Evolutionary conservation across 1,284 basidiomycete species (phyloP), one percentile per base, ranked within the genome.

Genomic region (Sporisorium scitamineum): DNA sequence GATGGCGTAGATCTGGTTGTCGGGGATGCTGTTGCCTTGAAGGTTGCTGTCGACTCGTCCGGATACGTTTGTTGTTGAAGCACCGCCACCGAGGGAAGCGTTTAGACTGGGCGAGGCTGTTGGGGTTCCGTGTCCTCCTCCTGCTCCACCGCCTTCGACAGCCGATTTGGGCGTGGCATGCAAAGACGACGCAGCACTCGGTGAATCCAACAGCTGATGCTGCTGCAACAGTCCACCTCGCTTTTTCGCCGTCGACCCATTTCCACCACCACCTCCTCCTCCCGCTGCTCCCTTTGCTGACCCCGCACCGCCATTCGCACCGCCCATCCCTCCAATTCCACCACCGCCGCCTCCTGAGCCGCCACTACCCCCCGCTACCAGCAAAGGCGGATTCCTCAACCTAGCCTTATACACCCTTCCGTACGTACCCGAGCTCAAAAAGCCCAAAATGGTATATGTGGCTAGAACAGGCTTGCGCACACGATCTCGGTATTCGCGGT

Each of bases 401-500:
- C 93, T 90, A 0, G 95, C 97, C 86, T 99, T 99, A 90, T 99
- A 99, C 5, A 99, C 96, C 29, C 95, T 89, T 0, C 97, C 97
- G 83, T 99, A 99, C 0, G 97, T 99, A 20, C 96, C 96, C 5
- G 94, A 96, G 9, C 94, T 97, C 78, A 99, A 94, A 87, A 99
- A 99, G 9, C 97, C 97, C 4, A 97, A 89, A 76, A 99, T 97
- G 63, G 89, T 89, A 87, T 99, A 99, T 5, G 76, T 79, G 4
- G 69, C 61, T 8, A 84, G 58, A 5, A 85, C 77, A 2, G 81
- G 70, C 14, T 65, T 70, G 20, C 83, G 71, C 24, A 70, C 70
- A 2, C 61, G 55, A 55, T 83, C 77, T 13, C 82, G 62, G 44
- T 75, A 73, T 37, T 77, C 71, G 29, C 84, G 76, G 57, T 84